Evolutionary conservation across 176 grass and related monocot species (phyloP), one percentile per base, ranked within the genome.

Genomic region (Carex kokanica): DNA sequence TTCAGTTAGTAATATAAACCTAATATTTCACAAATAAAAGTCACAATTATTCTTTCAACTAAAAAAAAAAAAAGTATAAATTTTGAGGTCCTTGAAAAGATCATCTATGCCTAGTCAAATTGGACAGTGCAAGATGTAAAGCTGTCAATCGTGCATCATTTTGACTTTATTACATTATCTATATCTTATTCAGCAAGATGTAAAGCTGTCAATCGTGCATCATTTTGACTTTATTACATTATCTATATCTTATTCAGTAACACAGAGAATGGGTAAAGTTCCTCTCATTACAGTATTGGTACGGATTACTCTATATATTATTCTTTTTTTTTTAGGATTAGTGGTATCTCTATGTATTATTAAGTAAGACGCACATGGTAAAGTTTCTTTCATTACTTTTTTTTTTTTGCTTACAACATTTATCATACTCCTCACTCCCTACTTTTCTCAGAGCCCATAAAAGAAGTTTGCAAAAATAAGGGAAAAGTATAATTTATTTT

Each of bases 1-100:
- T 66, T 56, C 55, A 74, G 57, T 56, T 87, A 79, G 32, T 45
- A 59, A 9, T 82, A 20, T 10, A 56, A 61, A 82, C 85, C 64
- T 82, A 78, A 54, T 63, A 60, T 67, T 43, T 66, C 15, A 64
- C 36, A 66, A 67, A 52, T 8, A 11, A 13, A 64, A 36, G 11
- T 25, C 60, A 32, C 5, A 60, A 10, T 21, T 64, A 79, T 86
- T 34, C 57, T 38, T 86, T 32, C 45, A 55, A 79, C 60, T 53
- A 27, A 29, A 68, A 55, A 84, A 29, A 68, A 55, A 84, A 3
- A 49, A 75, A 18, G 1, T 51, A 11, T 18, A 65, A 14, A 64
- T 55, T 12, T 55, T 77, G 31, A 24, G 47, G 14, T 55, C 49
- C 72, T 23, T 55, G 12, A 27, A 77, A 55, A 74, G 13, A 5